Evolutionary conservation across 2,329 filamentous ascomycete genomes (phyloP).

Genomic region (Tolypocladium pustulatum): DNA sequence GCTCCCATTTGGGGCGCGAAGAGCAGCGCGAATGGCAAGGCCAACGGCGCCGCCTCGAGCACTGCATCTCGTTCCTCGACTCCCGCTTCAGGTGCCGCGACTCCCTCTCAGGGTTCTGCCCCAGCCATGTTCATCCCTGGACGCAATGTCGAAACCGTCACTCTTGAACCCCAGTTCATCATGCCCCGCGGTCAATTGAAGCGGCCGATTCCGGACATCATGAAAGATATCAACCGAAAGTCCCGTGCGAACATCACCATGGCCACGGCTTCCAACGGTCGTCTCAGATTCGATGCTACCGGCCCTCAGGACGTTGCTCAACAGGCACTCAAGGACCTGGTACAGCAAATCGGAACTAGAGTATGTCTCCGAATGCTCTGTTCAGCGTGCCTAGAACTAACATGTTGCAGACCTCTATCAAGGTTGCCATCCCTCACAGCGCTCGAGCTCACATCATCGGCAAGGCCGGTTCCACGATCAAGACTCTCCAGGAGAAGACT

Average conservation of each 20-base stretch:
- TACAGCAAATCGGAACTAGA: conserved; percentile 78
- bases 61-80: conserved; percentile 50
- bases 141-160: conserved; percentile 67
- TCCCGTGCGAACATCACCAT: conserved; percentile 80
- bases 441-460: conserved; percentile 87
- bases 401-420: conserved; percentile 39
- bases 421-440: conserved; percentile 72
- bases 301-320: conserved; percentile 77
- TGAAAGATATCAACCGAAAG: conserved; percentile 86
- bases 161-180: conserved; percentile 65
- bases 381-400: not conserved
- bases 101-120: conserved; percentile 20
- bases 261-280: conserved; percentile 59
- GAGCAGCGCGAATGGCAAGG: conserved; percentile 39
- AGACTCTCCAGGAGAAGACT: conserved; percentile 78
- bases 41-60: conserved; percentile 46
- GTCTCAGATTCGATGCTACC: conserved; percentile 72
- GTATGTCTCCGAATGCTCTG: conserved; percentile 35
- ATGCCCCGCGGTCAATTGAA: conserved; percentile 68
- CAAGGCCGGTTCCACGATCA: conserved; percentile 80
- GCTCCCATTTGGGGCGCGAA: conserved; percentile 71
- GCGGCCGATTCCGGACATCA: conserved; percentile 72
- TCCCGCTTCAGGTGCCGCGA: conserved; percentile 48
- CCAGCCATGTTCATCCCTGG: conserved; percentile 65
- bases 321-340: conserved; percentile 80